These are phyloP conservation scores for Metarhizium album DNA, from an alignment of 2,329 filamentous ascomycete species.

Conservation along the genomic window DNA sequence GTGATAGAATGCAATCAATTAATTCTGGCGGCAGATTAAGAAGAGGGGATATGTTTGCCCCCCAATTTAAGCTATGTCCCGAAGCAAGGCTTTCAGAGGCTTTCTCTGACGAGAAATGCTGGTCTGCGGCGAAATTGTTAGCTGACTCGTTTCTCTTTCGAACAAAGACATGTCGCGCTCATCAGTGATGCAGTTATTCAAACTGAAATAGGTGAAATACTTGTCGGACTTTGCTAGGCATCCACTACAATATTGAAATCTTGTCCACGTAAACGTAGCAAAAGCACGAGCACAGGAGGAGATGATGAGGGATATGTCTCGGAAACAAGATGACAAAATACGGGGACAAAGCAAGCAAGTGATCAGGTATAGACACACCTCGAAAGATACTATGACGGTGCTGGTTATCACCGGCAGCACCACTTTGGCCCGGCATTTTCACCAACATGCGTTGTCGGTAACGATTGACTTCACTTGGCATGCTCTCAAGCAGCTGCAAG, in stretches of 20 bases:
- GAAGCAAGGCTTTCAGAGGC: background rate
- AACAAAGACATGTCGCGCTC: background rate
- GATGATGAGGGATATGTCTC: background rate
- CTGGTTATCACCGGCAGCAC: background rate
- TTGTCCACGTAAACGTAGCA: background rate
- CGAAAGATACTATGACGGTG: background rate
- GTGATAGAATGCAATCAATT: slow-evolving; percentile 58
- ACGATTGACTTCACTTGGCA: slow-evolving; percentile 13
- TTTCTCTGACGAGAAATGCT: background rate
- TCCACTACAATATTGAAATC: no score
- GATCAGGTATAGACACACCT: background rate
- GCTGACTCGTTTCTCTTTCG: background rate
- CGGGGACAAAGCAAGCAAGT: background rate
- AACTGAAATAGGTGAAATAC: no score
- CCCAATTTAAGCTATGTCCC: background rate
- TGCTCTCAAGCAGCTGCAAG: slow-evolving; percentile 18
- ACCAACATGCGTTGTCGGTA: slow-evolving; percentile 1
- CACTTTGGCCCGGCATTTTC: background rate
- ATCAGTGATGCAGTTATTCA: background rate
- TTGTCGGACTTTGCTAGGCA: no score
- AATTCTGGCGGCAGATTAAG: slow-evolving; percentile 62
- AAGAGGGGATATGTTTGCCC: slow-evolving; percentile 22
- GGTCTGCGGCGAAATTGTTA: background rate
- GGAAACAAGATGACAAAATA: background rate
- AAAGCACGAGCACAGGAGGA: background rate